Conservation (phyloP, 1,284 basidiomycete genomes). For the Cutaneotrichosporon mucoides region DNA sequence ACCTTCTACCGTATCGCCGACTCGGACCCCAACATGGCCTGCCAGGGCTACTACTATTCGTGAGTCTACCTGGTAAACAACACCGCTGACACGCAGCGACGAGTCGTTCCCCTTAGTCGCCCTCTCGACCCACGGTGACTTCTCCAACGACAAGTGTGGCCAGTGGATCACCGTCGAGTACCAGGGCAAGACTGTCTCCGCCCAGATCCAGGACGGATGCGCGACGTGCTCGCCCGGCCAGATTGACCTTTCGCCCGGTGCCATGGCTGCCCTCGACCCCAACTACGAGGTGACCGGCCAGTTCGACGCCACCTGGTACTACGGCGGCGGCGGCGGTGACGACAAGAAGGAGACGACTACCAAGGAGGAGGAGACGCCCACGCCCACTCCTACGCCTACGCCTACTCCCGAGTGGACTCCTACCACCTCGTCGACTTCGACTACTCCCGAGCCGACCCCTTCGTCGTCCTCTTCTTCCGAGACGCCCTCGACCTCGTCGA, state of each 20-base stretch:
- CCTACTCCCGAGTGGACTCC: not conserved
- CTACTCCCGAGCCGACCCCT: not conserved
- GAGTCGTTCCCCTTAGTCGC: slow-evolving; percentile 1
- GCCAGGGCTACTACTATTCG: slow-evolving; percentile 1
- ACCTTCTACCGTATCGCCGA: slow-evolving; percentile 5
- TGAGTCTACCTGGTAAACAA: not conserved
- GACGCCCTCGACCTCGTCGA: not conserved
- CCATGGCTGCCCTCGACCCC: slow-evolving; percentile 4
- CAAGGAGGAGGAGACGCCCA: not conserved
- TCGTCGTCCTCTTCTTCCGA: not conserved
- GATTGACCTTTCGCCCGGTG: slow-evolving; percentile 16
- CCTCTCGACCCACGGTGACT: slow-evolving; percentile 4
- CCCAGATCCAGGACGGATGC: slow-evolving; percentile 6
- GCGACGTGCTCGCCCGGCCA: slow-evolving; percentile 3
- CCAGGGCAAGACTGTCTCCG: slow-evolving; percentile 7
- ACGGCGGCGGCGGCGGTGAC: not conserved
- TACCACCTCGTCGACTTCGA: not conserved
- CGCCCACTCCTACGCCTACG: not conserved
- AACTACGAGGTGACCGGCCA: slow-evolving; percentile 4
- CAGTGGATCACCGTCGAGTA: slow-evolving; percentile 4
- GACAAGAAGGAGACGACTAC: not conserved
- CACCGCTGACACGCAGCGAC: not conserved
- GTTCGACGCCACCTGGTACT: slow-evolving; percentile 1
- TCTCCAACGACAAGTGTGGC: slow-evolving; percentile 4
- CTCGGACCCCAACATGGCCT: slow-evolving; percentile 5